These are phyloP conservation scores for Plasmodium inui DNA, from an alignment of 169 alveolate genomes.

Conservation along the genomic window DNA sequence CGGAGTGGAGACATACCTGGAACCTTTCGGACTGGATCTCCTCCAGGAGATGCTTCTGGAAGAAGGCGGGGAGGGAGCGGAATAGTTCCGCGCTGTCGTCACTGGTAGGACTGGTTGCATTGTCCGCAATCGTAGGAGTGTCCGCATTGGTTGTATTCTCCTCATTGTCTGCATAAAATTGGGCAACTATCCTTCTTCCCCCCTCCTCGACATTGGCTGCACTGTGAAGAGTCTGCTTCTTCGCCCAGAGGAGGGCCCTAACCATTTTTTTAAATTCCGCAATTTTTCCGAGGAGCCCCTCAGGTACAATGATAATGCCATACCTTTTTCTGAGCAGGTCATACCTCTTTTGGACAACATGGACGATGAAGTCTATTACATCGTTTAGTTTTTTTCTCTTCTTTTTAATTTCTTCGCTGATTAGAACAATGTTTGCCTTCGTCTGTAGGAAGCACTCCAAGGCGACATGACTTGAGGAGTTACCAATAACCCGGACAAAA, in stretches of 20 bases:
- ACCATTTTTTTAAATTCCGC: slow-evolving; percentile 92
- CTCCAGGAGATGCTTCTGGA: slow-evolving; percentile 91
- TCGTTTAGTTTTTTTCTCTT: slow-evolving; percentile 86
- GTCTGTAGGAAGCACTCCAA: slow-evolving; percentile 94
- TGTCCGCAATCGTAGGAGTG: no score
- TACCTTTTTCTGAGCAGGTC: slow-evolving; percentile 87
- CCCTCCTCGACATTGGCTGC: not conserved
- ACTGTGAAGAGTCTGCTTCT: slow-evolving; percentile 67
- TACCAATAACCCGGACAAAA: slow-evolving; percentile 95
- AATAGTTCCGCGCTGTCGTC: slow-evolving; percentile 54
- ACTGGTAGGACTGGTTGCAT: no score
- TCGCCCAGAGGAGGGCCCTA: slow-evolving; percentile 89
- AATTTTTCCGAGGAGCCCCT: slow-evolving; percentile 93
- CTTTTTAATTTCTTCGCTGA: slow-evolving; percentile 93
- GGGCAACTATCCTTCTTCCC: not conserved
- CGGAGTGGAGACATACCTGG: slow-evolving; percentile 80
- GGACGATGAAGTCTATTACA: slow-evolving; percentile 87
- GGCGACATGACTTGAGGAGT: slow-evolving; percentile 95
- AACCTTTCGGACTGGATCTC: slow-evolving; percentile 97
- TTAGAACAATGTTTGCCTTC: slow-evolving; percentile 90
- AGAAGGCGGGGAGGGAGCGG: slow-evolving; percentile 88
- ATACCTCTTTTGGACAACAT: slow-evolving; percentile 87
- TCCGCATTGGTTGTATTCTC: no score
- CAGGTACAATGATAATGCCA: slow-evolving; percentile 95
- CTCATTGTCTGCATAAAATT: not conserved